These are phyloP conservation scores for Geotrichum phurueaensis DNA, from an alignment of 1,139 yeast species.

Conservation along the genomic window DNA sequence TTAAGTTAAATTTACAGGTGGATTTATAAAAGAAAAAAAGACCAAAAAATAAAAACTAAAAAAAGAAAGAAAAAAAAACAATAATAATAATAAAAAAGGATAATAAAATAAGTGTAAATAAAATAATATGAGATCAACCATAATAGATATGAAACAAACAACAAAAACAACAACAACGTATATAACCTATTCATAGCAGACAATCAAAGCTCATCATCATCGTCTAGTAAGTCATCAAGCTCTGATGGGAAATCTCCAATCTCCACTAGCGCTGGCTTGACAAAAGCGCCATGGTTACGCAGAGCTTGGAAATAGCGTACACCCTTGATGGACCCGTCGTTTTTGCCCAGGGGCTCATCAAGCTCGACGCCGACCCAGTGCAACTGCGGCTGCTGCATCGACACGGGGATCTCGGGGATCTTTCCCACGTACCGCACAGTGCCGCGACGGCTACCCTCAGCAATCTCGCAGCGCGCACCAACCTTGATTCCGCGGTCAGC, in stretches of 20 bases:
- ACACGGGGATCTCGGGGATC: slow-evolving; percentile 48
- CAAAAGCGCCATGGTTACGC: slow-evolving; percentile 48
- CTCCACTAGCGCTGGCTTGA: slow-evolving; percentile 35
- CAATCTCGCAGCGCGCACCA: slow-evolving; percentile 36
- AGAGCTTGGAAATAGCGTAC: slow-evolving; percentile 53
- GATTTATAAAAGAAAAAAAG: not conserved
- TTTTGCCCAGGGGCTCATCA: slow-evolving; percentile 60
- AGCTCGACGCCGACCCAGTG: slow-evolving; percentile 78
- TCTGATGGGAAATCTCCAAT: slow-evolving; percentile 37
- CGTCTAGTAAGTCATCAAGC: slow-evolving; percentile 26
- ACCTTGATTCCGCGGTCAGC: slow-evolving; percentile 35
- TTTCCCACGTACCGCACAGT: slow-evolving; percentile 60
- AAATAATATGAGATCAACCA: not conserved
- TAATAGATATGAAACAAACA: too few species aligned
- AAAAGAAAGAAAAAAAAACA: too few species aligned
- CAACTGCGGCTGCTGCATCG: slow-evolving; percentile 9
- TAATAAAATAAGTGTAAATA: too few species aligned
- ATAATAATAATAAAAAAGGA: too few species aligned
- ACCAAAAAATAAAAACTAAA: too few species aligned
- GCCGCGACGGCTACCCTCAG: slow-evolving; percentile 53
- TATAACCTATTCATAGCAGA: too few species aligned
- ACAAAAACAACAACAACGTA: too few species aligned
- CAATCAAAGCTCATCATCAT: slow-evolving; percentile 23
- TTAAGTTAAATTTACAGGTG: not conserved
- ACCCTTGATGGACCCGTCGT: slow-evolving; percentile 71